Evolutionary conservation across 148 eudicot species (phyloP), one percentile per base, ranked within the genome.

Genomic region (Fagopyrum esculentum): DNA sequence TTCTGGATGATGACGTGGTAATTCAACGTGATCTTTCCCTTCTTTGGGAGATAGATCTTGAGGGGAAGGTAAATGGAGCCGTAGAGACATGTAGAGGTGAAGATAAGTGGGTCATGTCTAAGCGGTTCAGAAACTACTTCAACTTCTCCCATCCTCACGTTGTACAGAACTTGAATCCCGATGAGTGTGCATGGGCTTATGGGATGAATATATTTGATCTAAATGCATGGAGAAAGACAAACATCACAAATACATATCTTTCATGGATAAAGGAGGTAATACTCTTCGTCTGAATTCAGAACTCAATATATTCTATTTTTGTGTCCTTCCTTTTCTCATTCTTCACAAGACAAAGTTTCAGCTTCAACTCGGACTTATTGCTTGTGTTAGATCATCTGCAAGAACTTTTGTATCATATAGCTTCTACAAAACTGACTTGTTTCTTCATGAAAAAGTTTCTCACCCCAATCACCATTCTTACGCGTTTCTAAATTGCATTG

Each of bases 131-230:
- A 78, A 93, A 85, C 79, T 93, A 91, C 68, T 74, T 93, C 59
- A 91, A 93, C 80, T 93, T 91, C 60, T 93, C 98, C 54, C 98
- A 93, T 80, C 97, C 97, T 26, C 52, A 91, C 78, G 89, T 93
- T 81, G 54, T 90, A 26, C 74, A 84, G 1, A 85, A 81, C 63
- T 91, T 93, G 68, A 77, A 89, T 68, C 86, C 92, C 15, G 81
- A 88, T 12, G 97, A 93, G 83, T 91, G 98, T 83, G 98, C 98
- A 69, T 91, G 98, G 97, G 98, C 97, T 73, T 91, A 91, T 79
- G 97, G 98, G 47, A 94, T 94, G 98, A 91, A 93, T 80, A 83
- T 91, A 45, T 93, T 93, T 43, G 91, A 93, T 85, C 85, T 91
- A 44, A 82, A 88, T 45, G 94, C 94, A 76, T 93, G 94, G 97